Base-by-base conservation (phyloP, 805 yeast species). In the Pachysolen tannophilus region DNA sequence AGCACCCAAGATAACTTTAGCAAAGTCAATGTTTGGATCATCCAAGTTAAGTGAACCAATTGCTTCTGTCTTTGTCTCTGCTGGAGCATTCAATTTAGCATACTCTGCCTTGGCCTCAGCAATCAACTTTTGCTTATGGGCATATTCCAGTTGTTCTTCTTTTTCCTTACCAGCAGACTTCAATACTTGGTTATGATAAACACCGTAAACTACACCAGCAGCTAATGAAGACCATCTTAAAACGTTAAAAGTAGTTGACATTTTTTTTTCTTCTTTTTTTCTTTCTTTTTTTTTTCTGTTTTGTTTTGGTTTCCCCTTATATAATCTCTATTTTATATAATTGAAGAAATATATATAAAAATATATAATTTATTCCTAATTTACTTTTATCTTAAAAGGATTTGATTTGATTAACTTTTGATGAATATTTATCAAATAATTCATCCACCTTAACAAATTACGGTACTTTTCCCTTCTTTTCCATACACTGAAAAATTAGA, bases 161-260 rank as follows among this genome's bases (percentile, higher is more conserved):
- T 72, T 65, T 56, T 71, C 69, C 31, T 59, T 63, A 41, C 81
- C 87, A 37, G 69, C 68, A 17, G 73, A 51, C 50, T 78, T 77
- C 50, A 86, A 70, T 35, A 69, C 60, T 55, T 73, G 65, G 62
- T 94, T 83, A 70, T 86, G 95, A 60, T 72, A 72, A 45, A 86
- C 83, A 50, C 98, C 98, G 65, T 84, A 85, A 43, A 75, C 70
- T 40, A 88, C 67, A 61, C 98, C 98, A 48, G 85, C 75, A 36
- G 83, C 90, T 48, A 90, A 73, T 37, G 94, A 81, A 48, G 94
- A 69, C 79, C 92, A 90, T 79, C 97, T 85, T 56, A 88, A 75
- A 55, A 88, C 77, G 60, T 72, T 72, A 37, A 65, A 56, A 35
- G 74, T 23, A 23, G 10, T 23, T 5, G 26, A 23, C 26, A 23